A percentile compares a stretch with the other conserved stretches of the same genome.
Evolutionary conservation across 1,284 basidiomycete species (phyloP).

Genomic region (Schizopora paradoxa): DNA sequence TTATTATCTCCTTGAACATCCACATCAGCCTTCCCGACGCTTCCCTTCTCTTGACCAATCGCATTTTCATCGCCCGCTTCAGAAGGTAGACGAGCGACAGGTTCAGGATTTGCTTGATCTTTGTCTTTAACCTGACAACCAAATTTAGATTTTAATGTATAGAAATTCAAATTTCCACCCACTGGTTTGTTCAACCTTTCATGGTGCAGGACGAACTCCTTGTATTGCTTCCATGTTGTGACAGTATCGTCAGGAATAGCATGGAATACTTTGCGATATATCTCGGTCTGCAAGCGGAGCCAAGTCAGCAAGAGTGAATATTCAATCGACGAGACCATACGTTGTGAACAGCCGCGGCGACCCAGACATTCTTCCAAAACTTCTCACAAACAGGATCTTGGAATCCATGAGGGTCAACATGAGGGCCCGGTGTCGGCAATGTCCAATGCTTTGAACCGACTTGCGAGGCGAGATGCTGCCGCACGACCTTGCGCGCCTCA

Average conservation of each 20-base stretch:
- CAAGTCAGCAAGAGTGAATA: no score
- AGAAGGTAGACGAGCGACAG: conserved; percentile 51
- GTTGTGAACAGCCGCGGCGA: conserved; percentile 78
- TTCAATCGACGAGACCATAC: conserved; percentile 40
- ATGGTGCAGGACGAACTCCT: conserved; percentile 73
- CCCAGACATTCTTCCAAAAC: conserved; percentile 90
- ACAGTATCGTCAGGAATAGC: conserved; percentile 87
- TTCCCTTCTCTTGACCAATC: conserved; percentile 24
- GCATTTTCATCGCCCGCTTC: conserved; percentile 46
- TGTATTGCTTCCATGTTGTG: conserved; percentile 93
- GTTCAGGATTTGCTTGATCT: conserved; percentile 34
- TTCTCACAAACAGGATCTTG: conserved; percentile 81
- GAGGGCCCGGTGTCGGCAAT: conserved; percentile 61
- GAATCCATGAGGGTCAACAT: conserved; percentile 73
- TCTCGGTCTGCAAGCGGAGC: conserved; percentile 73
- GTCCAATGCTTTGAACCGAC: conserved; percentile 51
- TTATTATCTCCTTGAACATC: conserved; percentile 20
- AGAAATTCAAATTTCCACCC: conserved; percentile 21
- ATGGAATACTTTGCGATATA: conserved; percentile 90
- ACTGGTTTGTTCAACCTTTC: conserved; percentile 72
- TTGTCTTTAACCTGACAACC: conserved; percentile 39
- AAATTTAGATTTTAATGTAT: conserved; percentile 14
- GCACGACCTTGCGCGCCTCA: conserved; percentile 43
- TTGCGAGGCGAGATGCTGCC: conserved; percentile 53
- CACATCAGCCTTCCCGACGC: conserved; percentile 21